These are phyloP conservation scores for Wakefieldia striispora DNA, from an alignment of 768 basidiomycete species.

Conservation along the genomic window DNA sequence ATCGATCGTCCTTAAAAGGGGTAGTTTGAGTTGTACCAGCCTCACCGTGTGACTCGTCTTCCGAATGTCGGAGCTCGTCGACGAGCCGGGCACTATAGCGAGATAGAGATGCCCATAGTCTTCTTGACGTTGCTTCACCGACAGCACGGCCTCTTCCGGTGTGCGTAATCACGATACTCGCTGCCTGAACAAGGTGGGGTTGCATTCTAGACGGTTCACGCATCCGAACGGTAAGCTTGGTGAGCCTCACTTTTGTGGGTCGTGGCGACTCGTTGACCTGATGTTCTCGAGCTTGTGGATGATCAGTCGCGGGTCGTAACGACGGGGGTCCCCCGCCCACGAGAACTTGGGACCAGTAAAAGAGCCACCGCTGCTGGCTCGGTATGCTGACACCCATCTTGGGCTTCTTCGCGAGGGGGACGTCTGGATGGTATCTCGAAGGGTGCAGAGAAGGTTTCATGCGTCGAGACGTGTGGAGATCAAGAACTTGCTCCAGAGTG, in stretches of 20 bases:
- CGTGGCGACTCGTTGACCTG: slow-evolving; percentile 5
- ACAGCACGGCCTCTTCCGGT: slow-evolving; percentile 37
- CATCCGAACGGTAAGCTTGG: slow-evolving; percentile 58
- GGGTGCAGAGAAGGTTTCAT: slow-evolving; percentile 46
- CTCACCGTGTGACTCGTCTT: slow-evolving; percentile 47
- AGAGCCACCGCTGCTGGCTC: slow-evolving; percentile 74
- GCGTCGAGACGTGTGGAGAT: slow-evolving; percentile 65
- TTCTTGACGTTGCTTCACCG: slow-evolving; percentile 33
- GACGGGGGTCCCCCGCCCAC: slow-evolving; percentile 51
- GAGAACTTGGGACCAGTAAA: slow-evolving; percentile 74
- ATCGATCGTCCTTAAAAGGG: slow-evolving; percentile 52
- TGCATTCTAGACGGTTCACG: slow-evolving; percentile 51
- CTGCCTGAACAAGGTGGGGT: slow-evolving; percentile 52
- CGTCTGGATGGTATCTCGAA: slow-evolving; percentile 11
- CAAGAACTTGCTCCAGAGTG: slow-evolving; percentile 55
- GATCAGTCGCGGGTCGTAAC: slow-evolving; percentile 38
- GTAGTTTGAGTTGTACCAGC: slow-evolving; percentile 32
- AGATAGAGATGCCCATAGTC: slow-evolving; percentile 73
- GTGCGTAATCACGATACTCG: slow-evolving; percentile 51
- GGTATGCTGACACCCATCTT: slow-evolving; percentile 76
- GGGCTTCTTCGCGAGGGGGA: slow-evolving; percentile 27
- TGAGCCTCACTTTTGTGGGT: slow-evolving; percentile 51
- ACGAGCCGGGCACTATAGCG: slow-evolving; percentile 76
- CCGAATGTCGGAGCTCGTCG: slow-evolving; percentile 59
- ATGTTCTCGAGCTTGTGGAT: slow-evolving; percentile 3